Percentiles rank a stretch among this genome's conserved stretches.
phyloP scores from a whole-genome alignment of 805 yeast genomes.

The Teunomyces panamensis region DNA sequence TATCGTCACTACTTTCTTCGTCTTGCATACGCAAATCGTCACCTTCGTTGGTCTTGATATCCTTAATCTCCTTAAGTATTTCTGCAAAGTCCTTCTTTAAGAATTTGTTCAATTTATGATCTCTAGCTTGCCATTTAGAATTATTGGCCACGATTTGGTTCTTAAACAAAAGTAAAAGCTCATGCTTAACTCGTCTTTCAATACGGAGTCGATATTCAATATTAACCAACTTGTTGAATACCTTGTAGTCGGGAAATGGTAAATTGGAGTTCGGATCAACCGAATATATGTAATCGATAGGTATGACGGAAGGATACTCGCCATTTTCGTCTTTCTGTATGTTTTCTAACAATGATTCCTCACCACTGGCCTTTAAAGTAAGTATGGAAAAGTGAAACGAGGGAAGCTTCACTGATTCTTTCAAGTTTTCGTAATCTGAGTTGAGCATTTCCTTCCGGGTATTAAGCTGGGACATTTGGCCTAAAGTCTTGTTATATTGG shows the following conservation, averaged over 20 bases:
- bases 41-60: conserved; percentile 25
- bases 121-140: conserved; percentile 35
- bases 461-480: conserved; percentile 27
- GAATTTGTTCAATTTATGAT: conserved; percentile 28
- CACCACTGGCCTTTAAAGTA: conserved; percentile 25
- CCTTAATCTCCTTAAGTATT: conserved; percentile 27
- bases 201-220: conserved; percentile 33
- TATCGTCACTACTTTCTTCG: conserved; percentile 18
- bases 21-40: conserved; percentile 22
- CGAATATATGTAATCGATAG: conserved; percentile 25
- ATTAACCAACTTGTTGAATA: conserved; percentile 28
- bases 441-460: conserved; percentile 19
- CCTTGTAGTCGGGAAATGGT: conserved; percentile 27
- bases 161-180: conserved; percentile 30
- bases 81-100: conserved; percentile 22
- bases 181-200: conserved; percentile 32
- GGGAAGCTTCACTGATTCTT: conserved; percentile 10
- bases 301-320: conserved; percentile 9
- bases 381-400: conserved; percentile 21
- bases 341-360: conserved; percentile 15
- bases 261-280: conserved; percentile 20
- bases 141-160: conserved; percentile 28
- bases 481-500: conserved; percentile 29
- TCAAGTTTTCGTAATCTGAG: conserved; percentile 21
- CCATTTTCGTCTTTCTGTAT: conserved; percentile 14